Evolutionary conservation across 768 basidiomycete species (phyloP).

Genomic region (Phlebiopsis flavidoalba): DNA sequence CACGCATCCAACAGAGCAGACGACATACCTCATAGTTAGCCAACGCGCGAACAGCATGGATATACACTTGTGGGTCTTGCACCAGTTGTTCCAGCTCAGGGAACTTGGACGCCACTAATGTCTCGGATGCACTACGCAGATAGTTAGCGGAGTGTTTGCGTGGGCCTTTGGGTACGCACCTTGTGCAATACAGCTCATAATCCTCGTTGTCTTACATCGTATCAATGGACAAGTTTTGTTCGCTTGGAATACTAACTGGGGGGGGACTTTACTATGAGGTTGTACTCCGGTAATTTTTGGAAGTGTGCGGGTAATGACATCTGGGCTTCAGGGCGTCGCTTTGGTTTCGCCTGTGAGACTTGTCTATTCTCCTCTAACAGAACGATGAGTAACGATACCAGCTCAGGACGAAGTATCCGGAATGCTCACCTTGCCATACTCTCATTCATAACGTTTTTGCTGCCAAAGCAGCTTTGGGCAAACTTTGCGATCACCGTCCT

Average conservation of each 20-base stretch:
- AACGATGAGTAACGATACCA: no score
- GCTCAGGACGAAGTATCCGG: no score
- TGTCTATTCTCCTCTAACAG: slow-evolving; percentile 65
- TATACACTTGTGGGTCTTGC: slow-evolving; percentile 87
- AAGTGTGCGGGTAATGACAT: slow-evolving; percentile 76
- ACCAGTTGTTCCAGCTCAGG: slow-evolving; percentile 97
- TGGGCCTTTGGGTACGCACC: slow-evolving; percentile 33
- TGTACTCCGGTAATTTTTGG: slow-evolving; percentile 96
- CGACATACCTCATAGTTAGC: slow-evolving; percentile 68
- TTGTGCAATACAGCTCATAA: slow-evolving; percentile 97
- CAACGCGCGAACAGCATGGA: slow-evolving; percentile 82
- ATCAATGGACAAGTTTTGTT: slow-evolving; percentile 99
- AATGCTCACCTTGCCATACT: slow-evolving; percentile 64
- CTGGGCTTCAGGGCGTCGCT: slow-evolving; percentile 71
- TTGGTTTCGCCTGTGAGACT: slow-evolving; percentile 77
- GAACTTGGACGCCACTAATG: slow-evolving; percentile 89
- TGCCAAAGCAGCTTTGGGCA: slow-evolving; percentile 83
- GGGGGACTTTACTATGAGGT: slow-evolving; percentile 96
- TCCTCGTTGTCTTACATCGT: slow-evolving; percentile 95
- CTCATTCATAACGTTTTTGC: slow-evolving; percentile 85
- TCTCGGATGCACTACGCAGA: slow-evolving; percentile 85
- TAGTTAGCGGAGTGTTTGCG: slow-evolving; percentile 15
- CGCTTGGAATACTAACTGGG: no score
- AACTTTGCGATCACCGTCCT: slow-evolving; percentile 86
- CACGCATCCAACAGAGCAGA: not conserved